Percentiles rank a stretch among this genome's conserved stretches.
Evolutionary conservation across 2,329 filamentous ascomycete species (phyloP).

Genomic region (Gyromitra esculenta): DNA sequence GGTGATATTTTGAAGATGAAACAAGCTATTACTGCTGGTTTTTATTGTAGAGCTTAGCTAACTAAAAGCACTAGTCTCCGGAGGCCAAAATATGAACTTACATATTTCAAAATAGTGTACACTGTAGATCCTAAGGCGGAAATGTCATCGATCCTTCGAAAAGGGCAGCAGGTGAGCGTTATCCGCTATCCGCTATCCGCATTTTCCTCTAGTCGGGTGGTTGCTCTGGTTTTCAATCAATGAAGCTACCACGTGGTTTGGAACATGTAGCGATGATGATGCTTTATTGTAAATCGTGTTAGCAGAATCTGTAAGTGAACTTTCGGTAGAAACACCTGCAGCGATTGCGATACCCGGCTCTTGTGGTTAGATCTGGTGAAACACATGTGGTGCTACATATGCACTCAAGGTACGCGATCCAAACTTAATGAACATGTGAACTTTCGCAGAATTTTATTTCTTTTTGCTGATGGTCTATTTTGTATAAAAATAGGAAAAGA

Average conservation of each 20-base stretch:
- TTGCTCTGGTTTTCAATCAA: not conserved
- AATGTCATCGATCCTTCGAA: not conserved
- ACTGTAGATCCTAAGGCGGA: not conserved
- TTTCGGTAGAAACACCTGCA: not conserved
- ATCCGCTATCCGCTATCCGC: not conserved
- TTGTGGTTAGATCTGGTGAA: constrained; percentile 1
- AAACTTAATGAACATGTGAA: constrained; percentile 19
- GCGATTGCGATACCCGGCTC: not conserved
- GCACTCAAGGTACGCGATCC: not conserved
- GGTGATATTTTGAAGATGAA: not conserved
- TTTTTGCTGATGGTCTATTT: not conserved
- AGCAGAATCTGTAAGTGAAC: not conserved
- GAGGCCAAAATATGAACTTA: not conserved
- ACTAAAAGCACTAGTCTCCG: not conserved
- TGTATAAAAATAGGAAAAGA: not conserved
- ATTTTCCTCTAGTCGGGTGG: not conserved
- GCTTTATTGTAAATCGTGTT: not conserved
- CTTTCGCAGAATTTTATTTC: not conserved
- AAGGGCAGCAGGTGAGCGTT: not conserved
- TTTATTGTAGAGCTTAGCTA: not conserved
- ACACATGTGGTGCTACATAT: not conserved
- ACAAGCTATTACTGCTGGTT: not conserved
- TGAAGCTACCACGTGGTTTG: not conserved
- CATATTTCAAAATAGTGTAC: not conserved
- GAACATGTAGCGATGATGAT: constrained; percentile 1